These are phyloP conservation scores for Colletotrichum eleusines DNA, from an alignment of 2,329 filamentous ascomycete genomes.

Conservation along the genomic window DNA sequence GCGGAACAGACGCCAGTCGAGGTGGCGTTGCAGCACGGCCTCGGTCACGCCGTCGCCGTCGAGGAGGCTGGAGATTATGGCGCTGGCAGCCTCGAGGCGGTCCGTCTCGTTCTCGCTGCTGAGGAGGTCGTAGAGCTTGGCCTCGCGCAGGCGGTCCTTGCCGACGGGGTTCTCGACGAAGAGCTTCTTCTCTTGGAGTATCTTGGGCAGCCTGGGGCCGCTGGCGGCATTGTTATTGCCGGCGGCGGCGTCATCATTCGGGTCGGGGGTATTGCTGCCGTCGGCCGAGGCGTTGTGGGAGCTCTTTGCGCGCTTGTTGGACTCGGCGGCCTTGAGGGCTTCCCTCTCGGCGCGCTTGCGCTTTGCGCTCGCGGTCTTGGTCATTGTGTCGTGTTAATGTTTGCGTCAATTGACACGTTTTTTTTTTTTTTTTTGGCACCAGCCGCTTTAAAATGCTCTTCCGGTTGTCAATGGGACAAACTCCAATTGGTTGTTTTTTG, in stretches of 20 bases:
- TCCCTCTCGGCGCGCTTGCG: slow-evolving; percentile 43
- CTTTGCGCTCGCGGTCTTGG: slow-evolving; percentile 42
- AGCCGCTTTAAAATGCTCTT: not conserved
- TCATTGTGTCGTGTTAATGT: slow-evolving; percentile 24
- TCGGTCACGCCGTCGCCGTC: slow-evolving; percentile 63
- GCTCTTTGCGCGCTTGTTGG: slow-evolving; percentile 47
- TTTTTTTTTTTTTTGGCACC: not conserved
- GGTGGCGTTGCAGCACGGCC: slow-evolving; percentile 66
- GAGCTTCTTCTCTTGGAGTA: slow-evolving; percentile 51
- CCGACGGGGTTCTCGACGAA: slow-evolving; percentile 66
- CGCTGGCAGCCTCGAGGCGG: slow-evolving; percentile 69
- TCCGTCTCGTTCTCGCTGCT: slow-evolving; percentile 69
- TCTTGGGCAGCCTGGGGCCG: slow-evolving; percentile 44
- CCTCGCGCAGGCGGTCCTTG: slow-evolving; percentile 69
- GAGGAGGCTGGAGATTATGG: slow-evolving; percentile 68
- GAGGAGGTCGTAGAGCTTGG: slow-evolving; percentile 70
- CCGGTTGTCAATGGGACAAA: not conserved
- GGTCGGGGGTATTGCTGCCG: slow-evolving; percentile 25
- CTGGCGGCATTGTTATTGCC: slow-evolving; percentile 2
- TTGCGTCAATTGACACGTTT: not conserved
- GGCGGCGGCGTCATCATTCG: slow-evolving; percentile 13
- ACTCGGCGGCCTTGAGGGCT: slow-evolving; percentile 38
- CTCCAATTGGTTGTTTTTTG: not conserved
- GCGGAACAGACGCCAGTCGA: slow-evolving; percentile 80
- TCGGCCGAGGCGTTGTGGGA: slow-evolving; percentile 46